Conservation (phyloP, 805 yeast species). For the Monosporozyma yasuniensis region DNA sequence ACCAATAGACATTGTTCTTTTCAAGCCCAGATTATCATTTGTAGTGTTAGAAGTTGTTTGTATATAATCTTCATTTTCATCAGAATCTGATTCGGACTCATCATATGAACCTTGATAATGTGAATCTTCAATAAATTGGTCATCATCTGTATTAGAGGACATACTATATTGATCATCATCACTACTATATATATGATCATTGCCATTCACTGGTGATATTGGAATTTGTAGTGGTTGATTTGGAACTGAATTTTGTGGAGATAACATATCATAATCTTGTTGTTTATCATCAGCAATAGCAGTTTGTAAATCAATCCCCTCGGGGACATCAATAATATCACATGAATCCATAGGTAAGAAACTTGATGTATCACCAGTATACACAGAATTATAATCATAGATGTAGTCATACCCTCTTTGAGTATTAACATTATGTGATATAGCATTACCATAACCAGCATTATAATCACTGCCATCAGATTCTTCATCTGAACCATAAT, state of each 20-base stretch:
- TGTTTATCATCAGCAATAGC: conserved; percentile 22
- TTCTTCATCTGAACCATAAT: conserved; percentile 62
- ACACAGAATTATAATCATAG: conserved; percentile 75
- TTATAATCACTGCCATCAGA: conserved; percentile 32
- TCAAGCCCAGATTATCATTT: conserved; percentile 13
- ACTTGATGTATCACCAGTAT: conserved; percentile 40
- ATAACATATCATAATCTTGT: conserved; percentile 2
- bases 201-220: background rate
- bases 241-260: conserved; percentile 1
- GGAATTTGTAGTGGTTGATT: background rate
- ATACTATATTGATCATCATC: conserved; percentile 10
- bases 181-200: conserved; percentile 1
- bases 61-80: conserved; percentile 4
- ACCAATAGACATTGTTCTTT: conserved; percentile 26
- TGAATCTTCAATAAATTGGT: conserved; percentile 21
- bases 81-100: conserved; percentile 15
- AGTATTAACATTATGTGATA: conserved; percentile 65
- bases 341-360: conserved; percentile 29
- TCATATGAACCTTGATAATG: conserved; percentile 16
- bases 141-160: conserved; percentile 14
- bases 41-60: background rate
- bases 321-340: conserved; percentile 31
- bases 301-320: conserved; percentile 26
- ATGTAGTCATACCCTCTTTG: conserved; percentile 68
- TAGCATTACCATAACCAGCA: conserved; percentile 37